Evolutionary conservation across 345 rosid genomes (phyloP).

Genomic region (Erucastrum elatum): DNA sequence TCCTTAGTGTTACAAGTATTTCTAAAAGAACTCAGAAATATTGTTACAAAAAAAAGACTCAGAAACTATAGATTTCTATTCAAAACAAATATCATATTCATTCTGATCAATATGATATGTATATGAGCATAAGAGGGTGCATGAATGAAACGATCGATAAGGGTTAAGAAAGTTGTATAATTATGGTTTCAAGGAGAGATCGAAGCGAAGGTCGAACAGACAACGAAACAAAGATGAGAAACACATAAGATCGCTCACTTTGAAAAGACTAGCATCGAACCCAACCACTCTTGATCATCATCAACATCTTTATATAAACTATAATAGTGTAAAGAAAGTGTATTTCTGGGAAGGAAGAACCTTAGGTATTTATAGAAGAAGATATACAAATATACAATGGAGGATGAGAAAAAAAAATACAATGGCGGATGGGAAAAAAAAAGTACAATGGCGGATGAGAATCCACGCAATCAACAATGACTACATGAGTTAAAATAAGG

Average conservation of each 20-base stretch:
- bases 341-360: slow-evolving; percentile 7
- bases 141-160: neutral
- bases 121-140: slow-evolving; percentile 1
- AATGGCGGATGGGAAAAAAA: no score
- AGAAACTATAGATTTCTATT: neutral
- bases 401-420: slow-evolving; percentile 13
- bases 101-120: no score
- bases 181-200: slow-evolving; percentile 12
- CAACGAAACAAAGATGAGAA: slow-evolving; percentile 44
- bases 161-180: neutral
- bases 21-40: neutral
- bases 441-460: slow-evolving; percentile 27
- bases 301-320: slow-evolving; percentile 1
- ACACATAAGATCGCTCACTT: slow-evolving; percentile 38
- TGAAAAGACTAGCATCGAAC: slow-evolving; percentile 38
- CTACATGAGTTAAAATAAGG: slow-evolving; percentile 2
- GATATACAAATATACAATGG: slow-evolving; percentile 11
- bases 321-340: neutral
- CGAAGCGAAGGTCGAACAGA: slow-evolving; percentile 43
- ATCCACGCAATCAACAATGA: slow-evolving; percentile 23
- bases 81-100: no score
- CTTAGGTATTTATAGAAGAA: slow-evolving; percentile 27
- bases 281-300: slow-evolving; percentile 27
- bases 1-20: no score
- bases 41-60: neutral